Percentiles rank a stretch among this genome's conserved stretches.
Evolutionary conservation across 768 basidiomycete species (phyloP).

Genomic region (Auriscalpium vulgare): DNA sequence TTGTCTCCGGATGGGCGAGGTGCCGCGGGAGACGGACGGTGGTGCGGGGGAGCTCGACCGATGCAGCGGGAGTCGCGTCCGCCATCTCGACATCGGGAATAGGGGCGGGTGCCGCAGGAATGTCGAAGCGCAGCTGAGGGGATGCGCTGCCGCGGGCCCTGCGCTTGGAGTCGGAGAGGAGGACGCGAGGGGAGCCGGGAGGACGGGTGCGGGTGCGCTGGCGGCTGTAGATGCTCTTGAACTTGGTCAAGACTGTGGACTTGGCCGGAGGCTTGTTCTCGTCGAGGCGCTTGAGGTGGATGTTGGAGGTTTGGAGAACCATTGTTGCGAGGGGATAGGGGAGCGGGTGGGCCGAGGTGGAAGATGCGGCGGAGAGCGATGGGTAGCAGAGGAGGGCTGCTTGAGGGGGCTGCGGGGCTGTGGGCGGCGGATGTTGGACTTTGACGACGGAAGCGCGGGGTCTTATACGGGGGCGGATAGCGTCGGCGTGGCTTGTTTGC

Average conservation of each 20-base stretch:
- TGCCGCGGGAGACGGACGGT: background rate
- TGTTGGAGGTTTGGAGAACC: slow-evolving; percentile 1
- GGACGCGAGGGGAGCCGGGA: background rate
- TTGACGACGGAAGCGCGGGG: background rate
- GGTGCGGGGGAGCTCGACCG: background rate
- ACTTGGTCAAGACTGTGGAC: background rate
- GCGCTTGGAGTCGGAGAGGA: background rate
- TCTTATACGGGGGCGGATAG: background rate
- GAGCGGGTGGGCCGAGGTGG: background rate
- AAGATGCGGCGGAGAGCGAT: background rate
- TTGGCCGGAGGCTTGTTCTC: slow-evolving; percentile 1
- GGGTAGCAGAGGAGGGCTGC: background rate
- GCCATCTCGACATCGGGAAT: background rate
- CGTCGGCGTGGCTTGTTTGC: background rate
- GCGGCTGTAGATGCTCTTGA: background rate
- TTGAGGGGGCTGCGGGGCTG: background rate
- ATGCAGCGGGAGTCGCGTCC: background rate
- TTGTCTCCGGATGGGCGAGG: background rate
- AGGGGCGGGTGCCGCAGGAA: background rate
- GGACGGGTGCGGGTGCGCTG: background rate
- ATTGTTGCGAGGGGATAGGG: background rate
- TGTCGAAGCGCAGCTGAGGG: background rate
- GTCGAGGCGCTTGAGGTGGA: background rate
- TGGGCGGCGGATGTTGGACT: background rate
- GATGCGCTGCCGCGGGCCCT: background rate